Evolutionary conservation across 2,329 filamentous ascomycete species (phyloP), one percentile per base, ranked within the genome.

Genomic region (Sordariomycetes sp.): DNA sequence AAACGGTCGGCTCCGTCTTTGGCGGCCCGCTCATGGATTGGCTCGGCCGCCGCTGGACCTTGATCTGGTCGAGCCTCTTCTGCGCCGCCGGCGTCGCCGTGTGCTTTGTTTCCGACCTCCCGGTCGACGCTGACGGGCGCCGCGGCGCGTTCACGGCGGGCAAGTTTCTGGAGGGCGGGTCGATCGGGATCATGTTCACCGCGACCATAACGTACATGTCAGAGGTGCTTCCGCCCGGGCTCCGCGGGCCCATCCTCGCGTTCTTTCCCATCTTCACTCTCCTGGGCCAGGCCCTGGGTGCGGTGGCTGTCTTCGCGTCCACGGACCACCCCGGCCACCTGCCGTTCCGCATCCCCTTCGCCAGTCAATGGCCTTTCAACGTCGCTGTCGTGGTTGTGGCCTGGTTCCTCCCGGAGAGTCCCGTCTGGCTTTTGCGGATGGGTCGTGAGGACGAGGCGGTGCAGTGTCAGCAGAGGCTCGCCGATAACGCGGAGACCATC

Each of bases 231-330:
- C 76, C 78, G 0, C 69, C 72, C 0, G 68, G 66, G 3, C 68
- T 80, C 8, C 70, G 78, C 40, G 78, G 75, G 2, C 72, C 77
- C 0, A 69, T 74, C 2, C 72, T 80, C 63, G 75, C 76, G 1
- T 70, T 79, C 52, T 74, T 79, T 56, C 77, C 78, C 4, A 72
- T 74, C 3, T 78, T 79, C 63, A 76, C 72, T 20, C 69, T 79
- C 3, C 61, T 79, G 0, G 77, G 77, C 10, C 75, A 80, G 63
- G 66, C 80, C 18, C 68, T 77, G 11, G 77, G 77, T 1, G 69
- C 73, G 10, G 63, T 69, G 11, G 70, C 76, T 20, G 72, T 78
- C 24, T 76, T 69, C 58, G 66, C 65, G n/a, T 61, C 61, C 53
- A 48, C 66, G 11, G 60, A 63, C 6, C 62, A 67, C 52, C 14